Evolutionary conservation across 306 rosid species (phyloP).

Genomic region (Malus sieversii): DNA sequence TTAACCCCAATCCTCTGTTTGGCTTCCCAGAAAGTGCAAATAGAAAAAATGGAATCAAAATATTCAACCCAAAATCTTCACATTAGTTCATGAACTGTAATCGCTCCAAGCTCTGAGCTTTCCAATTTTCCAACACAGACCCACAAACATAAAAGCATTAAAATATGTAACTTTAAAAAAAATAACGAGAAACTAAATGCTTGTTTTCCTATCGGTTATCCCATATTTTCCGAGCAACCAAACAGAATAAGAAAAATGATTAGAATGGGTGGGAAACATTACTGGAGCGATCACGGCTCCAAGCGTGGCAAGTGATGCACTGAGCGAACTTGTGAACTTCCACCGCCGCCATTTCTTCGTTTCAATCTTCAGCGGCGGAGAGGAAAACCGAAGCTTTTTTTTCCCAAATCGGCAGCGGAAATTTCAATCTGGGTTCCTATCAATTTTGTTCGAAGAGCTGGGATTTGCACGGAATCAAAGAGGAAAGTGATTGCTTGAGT

Average conservation of each 20-base stretch:
- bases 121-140: not conserved
- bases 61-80: slow-evolving; percentile 9
- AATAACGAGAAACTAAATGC: not conserved
- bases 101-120: not conserved
- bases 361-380: not conserved
- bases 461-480: not conserved
- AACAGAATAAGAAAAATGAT: not conserved
- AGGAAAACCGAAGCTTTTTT: not conserved
- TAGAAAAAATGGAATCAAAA: not conserved
- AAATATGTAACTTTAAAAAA: not conserved
- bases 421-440: not conserved
- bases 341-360: slow-evolving; percentile 54
- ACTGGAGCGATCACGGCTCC: slow-evolving; percentile 93
- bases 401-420: not conserved
- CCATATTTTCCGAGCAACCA: slow-evolving; percentile 7
- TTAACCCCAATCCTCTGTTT: not conserved
- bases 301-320: slow-evolving; percentile 84
- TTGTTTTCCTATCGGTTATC: not conserved
- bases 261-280: slow-evolving; percentile 4
- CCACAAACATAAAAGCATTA: not conserved
- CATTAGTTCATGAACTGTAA: not conserved
- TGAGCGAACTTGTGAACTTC: slow-evolving; percentile 69
- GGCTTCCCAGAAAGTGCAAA: not conserved
- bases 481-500: not conserved
- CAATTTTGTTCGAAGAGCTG: not conserved